phyloP scores from a whole-genome alignment of 768 basidiomycete genomes.

The Suillus hirtellus region DNA sequence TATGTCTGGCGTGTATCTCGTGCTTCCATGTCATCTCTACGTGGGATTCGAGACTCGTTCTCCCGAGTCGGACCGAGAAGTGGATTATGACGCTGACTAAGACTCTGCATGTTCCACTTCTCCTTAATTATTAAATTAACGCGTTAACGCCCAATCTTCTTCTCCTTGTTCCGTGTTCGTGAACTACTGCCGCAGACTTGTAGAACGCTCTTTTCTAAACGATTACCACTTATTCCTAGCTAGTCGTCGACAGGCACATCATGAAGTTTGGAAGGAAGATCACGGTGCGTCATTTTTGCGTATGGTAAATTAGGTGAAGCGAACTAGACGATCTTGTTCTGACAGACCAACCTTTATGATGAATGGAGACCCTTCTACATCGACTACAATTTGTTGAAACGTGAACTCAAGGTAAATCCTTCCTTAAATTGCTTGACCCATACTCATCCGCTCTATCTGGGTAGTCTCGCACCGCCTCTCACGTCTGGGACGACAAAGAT shows the following conservation, averaged over 20 bases:
- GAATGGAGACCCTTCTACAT: slow-evolving; percentile 93
- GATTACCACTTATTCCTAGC: not conserved
- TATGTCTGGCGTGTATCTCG: no score
- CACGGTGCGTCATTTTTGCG: slow-evolving; percentile 41
- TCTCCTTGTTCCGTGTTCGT: not conserved
- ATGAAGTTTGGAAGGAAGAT: slow-evolving; percentile 89
- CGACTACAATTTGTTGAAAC: slow-evolving; percentile 87
- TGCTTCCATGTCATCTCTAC: no score
- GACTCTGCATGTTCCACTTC: not conserved
- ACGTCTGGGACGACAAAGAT: slow-evolving; percentile 72
- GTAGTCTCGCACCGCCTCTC: slow-evolving; percentile 53
- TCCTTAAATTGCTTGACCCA: not conserved
- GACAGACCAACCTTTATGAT: slow-evolving; percentile 77
- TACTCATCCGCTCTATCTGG: not conserved
- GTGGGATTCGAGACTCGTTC: no score
- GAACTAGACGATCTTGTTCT: not conserved
- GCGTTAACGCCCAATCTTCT: not conserved
- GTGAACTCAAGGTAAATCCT: slow-evolving; percentile 74
- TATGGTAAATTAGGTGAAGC: not conserved
- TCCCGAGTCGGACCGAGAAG: no score
- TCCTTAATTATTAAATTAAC: not conserved
- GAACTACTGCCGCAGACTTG: not conserved
- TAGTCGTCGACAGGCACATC: not conserved
- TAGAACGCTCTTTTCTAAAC: not conserved
- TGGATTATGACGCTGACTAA: not conserved